A percentile compares a stretch with the other conserved stretches of the same genome.
These are phyloP conservation scores for Stipa capillata DNA, from an alignment of 176 grass and related monocot species.

Conservation along the genomic window DNA sequence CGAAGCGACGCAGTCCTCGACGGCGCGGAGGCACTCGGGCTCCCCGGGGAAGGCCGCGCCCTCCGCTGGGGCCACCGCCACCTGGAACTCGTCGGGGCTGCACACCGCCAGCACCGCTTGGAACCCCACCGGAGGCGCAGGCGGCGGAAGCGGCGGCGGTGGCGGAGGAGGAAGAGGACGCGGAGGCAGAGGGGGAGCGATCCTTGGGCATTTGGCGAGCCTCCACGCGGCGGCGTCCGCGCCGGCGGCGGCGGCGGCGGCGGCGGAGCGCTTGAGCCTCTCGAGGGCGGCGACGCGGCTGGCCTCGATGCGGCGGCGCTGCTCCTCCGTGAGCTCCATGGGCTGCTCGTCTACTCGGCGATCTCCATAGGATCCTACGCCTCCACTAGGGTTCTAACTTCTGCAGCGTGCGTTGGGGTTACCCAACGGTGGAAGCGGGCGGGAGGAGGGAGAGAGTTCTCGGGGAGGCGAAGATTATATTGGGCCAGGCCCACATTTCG, in stretches of 20 bases:
- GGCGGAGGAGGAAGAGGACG: not conserved
- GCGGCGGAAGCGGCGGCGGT: not conserved
- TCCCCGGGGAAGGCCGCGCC: conserved; percentile 56
- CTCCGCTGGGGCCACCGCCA: conserved; percentile 44
- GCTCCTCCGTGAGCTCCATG: conserved; percentile 76
- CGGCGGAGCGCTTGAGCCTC: conserved; percentile 59
- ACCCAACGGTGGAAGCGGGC: not conserved
- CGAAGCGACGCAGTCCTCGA: conserved; percentile 47
- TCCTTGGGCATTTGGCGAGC: conserved; percentile 55
- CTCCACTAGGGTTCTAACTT: not conserved
- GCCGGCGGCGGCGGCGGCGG: not conserved
- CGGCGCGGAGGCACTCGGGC: conserved; percentile 43
- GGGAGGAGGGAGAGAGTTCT: not conserved
- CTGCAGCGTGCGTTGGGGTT: too few species aligned
- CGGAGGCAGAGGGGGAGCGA: not conserved
- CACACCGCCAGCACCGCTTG: conserved; percentile 63
- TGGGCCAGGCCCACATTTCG: too few species aligned
- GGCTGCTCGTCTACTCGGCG: not conserved
- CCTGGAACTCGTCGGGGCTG: conserved; percentile 73
- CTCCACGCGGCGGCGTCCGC: conserved; percentile 17
- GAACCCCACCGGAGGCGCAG: conserved; percentile 40
- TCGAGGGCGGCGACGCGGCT: conserved; percentile 74
- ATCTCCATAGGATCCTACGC: not conserved
- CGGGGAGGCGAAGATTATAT: too few species aligned
- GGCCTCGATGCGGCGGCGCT: conserved; percentile 63